Percentiles rank a stretch among this genome's conserved stretches.
phyloP scores from a whole-genome alignment of 768 basidiomycete genomes.

The Phylloporus rhodoxanthus region DNA sequence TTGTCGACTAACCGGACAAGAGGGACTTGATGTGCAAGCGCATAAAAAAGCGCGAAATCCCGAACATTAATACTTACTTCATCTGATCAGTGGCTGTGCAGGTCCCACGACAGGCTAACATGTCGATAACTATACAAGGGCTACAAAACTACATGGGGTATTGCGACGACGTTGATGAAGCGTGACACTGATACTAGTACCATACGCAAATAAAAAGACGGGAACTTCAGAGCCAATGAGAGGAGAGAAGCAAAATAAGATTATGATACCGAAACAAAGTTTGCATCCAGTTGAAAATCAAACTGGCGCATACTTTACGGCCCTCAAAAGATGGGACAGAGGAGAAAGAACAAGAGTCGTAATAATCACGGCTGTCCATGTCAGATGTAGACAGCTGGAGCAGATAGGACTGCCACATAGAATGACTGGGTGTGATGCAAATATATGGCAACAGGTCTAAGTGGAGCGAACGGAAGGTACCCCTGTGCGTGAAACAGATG shows the following conservation, averaged over 20 bases:
- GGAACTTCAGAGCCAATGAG: slow-evolving; percentile 15
- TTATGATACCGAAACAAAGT: slow-evolving; percentile 29
- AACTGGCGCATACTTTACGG: slow-evolving; percentile 17
- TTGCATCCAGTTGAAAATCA: slow-evolving; percentile 21
- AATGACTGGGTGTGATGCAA: slow-evolving; percentile 13
- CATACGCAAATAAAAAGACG: slow-evolving; percentile 17
- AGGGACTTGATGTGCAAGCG: slow-evolving; percentile 1
- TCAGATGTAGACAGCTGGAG: slow-evolving; percentile 1
- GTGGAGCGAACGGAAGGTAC: slow-evolving; percentile 19
- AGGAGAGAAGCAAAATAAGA: slow-evolving; percentile 22
- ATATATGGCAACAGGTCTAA: slow-evolving; percentile 19
- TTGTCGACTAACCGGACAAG: slow-evolving; percentile 15
- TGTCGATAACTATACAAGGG: slow-evolving; percentile 8
- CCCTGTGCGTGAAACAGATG: slow-evolving; percentile 7
- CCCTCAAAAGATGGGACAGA: slow-evolving; percentile 13
- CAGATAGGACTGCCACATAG: slow-evolving; percentile 4
- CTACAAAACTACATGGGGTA: slow-evolving; percentile 37
- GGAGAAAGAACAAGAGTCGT: slow-evolving; percentile 16
- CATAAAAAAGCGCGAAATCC: slow-evolving; percentile 8
- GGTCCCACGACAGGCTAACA: background rate
- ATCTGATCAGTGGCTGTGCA: slow-evolving; percentile 17
- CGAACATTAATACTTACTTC: slow-evolving; percentile 4
- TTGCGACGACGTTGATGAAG: slow-evolving; percentile 25
- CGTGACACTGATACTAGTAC: slow-evolving; percentile 31
- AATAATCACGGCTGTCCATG: background rate